Base-by-base conservation (phyloP, 1,139 yeast species). In the Zygoascus sp. region DNA sequence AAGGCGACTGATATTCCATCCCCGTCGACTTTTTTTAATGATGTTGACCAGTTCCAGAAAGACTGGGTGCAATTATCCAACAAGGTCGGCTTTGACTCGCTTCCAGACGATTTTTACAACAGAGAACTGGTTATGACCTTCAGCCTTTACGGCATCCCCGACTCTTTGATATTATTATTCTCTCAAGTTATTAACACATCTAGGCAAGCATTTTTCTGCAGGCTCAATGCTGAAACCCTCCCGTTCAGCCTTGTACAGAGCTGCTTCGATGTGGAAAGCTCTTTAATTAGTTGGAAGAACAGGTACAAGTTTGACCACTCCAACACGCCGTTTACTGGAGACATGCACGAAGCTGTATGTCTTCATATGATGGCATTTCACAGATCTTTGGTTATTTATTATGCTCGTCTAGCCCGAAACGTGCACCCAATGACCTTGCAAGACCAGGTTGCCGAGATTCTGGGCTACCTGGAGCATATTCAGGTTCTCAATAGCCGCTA, bases 351-450 rank as follows among this genome's bases (percentile, higher is more conserved):
- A 58, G 90, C 86, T 1, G 76, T 89, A n/a, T 82, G 78, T 60
- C 92, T 86, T 61, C 95, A 88, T 62, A 81, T 84, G 16, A 73
- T 81, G 73, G 84, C 95, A 11, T 87, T 88, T 59, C 82, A 85
- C 59, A 79, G 83, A 52, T 87, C 88, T 0, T 65, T 88, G 30
- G 69, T 80, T 27, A 82, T 88, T n/a, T 88, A 87, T 60, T 87
- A 80, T 64, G 80, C 77, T 59, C 74, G 94, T 19, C 73, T 84
- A 56, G 79, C 85, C 23, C 74, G 77, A 51, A 79, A 75, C 32
- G 71, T 75, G 6, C 72, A 74, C 40, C 79, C 80, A 19, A 68
- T 63, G 51, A 72, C 59, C n/a, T 48, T 83, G 15, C 87, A 86
- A 58, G 72, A 74, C 17, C 74, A 80, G 48, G 88, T 86, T 1